Evolutionary conservation across 2,329 filamentous ascomycete genomes (phyloP).

Genomic region (Fusarium devonianum): DNA sequence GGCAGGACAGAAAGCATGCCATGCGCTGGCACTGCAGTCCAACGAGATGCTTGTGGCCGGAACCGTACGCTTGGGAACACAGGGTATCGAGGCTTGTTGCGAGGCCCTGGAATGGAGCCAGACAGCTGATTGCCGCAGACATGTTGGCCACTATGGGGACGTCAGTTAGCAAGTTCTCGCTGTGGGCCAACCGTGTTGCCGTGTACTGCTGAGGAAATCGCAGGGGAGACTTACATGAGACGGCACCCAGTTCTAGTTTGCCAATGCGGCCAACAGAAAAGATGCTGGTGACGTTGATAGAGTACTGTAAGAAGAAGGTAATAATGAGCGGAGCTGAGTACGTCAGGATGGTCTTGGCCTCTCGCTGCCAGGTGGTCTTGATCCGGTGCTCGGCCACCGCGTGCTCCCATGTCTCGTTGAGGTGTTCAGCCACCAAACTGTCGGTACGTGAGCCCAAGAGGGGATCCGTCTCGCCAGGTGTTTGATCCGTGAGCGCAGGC

Average conservation of each 20-base stretch:
- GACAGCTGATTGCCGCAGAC: constrained; percentile 81
- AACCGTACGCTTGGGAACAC: constrained; percentile 93
- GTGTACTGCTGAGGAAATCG: no score
- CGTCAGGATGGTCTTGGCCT: constrained; percentile 78
- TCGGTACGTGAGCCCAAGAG: constrained; percentile 49
- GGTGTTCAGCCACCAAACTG: constrained; percentile 58
- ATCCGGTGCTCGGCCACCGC: constrained; percentile 83
- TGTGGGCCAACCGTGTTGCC: no score
- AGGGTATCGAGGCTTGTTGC: constrained; percentile 91
- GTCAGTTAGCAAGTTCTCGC: constrained; percentile 23
- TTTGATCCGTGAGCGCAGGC: constrained; percentile 45
- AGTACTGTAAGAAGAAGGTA: constrained; percentile 83
- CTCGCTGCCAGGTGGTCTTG: constrained; percentile 88
- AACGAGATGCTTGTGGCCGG: constrained; percentile 86
- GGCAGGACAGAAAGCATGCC: constrained; percentile 76
- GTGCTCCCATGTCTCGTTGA: constrained; percentile 83
- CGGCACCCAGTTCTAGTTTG: constrained; percentile 61
- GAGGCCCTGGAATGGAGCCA: constrained; percentile 82
- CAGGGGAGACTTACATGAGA: constrained; percentile 47
- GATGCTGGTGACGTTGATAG: constrained; percentile 81
- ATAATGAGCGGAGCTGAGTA: constrained; percentile 74
- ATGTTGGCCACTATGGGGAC: constrained; percentile 67
- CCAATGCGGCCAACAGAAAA: constrained; percentile 81
- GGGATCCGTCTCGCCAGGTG: constrained; percentile 50
- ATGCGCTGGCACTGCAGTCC: constrained; percentile 83